These are phyloP conservation scores for Neocallimastix lanati DNA, from an alignment of 192 early-diverging fungal species.

Conservation along the genomic window DNA sequence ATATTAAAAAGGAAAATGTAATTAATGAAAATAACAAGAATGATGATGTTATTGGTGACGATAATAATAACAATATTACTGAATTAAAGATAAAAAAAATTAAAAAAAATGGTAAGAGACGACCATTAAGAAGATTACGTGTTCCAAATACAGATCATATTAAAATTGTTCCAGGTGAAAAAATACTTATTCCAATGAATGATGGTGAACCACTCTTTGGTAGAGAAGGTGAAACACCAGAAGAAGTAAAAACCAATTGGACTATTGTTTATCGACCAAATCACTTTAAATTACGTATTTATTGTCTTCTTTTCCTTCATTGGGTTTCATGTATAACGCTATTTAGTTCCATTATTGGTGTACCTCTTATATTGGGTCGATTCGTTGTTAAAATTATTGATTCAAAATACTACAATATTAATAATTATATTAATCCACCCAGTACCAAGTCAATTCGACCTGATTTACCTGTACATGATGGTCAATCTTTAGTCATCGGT, in stretches of 20 bases:
- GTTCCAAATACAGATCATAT: conserved; percentile 74
- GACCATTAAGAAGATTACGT: conserved; percentile 43
- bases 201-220: conserved; percentile 18
- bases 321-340: neutral
- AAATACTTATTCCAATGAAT: conserved; percentile 59
- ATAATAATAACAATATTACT: conserved; percentile 8
- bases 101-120: conserved; percentile 26
- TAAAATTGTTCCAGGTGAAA: conserved; percentile 53
- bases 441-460: conserved; percentile 9
- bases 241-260: conserved; percentile 36
- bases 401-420: neutral
- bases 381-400: neutral
- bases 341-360: neutral
- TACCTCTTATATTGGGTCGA: neutral
- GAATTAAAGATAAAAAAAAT: conserved; percentile 8
- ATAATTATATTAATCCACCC: neutral
- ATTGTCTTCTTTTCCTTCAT: conserved; percentile 2
- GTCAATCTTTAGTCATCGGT: conserved; percentile 57
- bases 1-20: conserved; percentile 4
- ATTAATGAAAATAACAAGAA: conserved; percentile 8
- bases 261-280: conserved; percentile 69
- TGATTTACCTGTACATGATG: conserved; percentile 49
- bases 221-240: conserved; percentile 18
- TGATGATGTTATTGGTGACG: conserved; percentile 17
- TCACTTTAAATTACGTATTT: conserved; percentile 36